Base-by-base conservation (phyloP, 139 green algal species). In the Microglena sp. region DNA sequence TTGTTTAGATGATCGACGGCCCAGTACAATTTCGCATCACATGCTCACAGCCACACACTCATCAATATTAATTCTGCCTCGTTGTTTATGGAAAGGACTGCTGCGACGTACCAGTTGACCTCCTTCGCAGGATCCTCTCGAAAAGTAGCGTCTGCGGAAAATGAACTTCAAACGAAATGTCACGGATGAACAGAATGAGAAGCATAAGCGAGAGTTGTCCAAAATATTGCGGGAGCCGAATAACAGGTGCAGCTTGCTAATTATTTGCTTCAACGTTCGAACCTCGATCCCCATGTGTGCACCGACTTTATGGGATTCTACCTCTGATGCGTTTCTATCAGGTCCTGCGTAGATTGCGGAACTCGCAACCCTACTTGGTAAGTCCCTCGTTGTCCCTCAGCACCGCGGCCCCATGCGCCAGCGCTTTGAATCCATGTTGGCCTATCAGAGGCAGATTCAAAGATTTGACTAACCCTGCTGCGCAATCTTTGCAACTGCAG, bases 291-390 rank as follows among this genome's bases (percentile, higher is more conserved):
- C n/a, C n/a, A n/a, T n/a, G n/a, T n/a, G n/a, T n/a, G n/a, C n/a
- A n/a, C n/a, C n/a, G n/a, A n/a, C n/a, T n/a, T n/a, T n/a, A n/a
- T n/a, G n/a, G n/a, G n/a, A n/a, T n/a, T n/a, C n/a, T n/a, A n/a
- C n/a, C n/a, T n/a, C n/a, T n/a, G n/a, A n/a, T n/a, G n/a, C n/a
- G n/a, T n/a, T n/a, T n/a, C n/a, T n/a, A n/a, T n/a, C n/a, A n/a
- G 79, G 44, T 66, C 61, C 5, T 96, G 90, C 66, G 86, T 81
- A 1, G 90, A 96, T 63, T 96, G 90, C 72, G 64, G 71, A 33
- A 62, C 74, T 0, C 73, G 89, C 22, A 90, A 91, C 21, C 90
- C 90, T 1, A 81, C 77, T 1, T 95, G 89, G 32, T 74, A 21
- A 8, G 61, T 46, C 2, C 18, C 30, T 31, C 28, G 50, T 59